Percentiles rank a stretch among this genome's conserved stretches.
Evolutionary conservation across 2,329 filamentous ascomycete genomes (phyloP).

Genomic region (Fusarium nanum): DNA sequence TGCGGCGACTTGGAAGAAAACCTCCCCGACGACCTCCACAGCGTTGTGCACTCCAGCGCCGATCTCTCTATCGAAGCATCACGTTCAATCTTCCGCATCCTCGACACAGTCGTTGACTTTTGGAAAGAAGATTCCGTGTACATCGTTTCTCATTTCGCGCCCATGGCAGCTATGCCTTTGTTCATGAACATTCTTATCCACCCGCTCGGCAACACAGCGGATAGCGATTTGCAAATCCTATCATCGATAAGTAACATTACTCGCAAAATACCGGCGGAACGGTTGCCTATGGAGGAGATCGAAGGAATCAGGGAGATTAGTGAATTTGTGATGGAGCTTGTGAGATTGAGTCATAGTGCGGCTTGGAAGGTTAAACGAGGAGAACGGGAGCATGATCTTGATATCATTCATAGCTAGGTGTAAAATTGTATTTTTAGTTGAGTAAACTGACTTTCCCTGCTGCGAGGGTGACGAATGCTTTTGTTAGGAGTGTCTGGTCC

Average conservation of each 20-base stretch:
- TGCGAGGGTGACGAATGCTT: slow-evolving; percentile 19
- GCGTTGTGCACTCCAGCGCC: slow-evolving; percentile 29
- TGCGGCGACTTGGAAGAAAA: slow-evolving; percentile 33
- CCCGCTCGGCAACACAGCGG: slow-evolving; percentile 28
- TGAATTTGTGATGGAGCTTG: slow-evolving; percentile 39
- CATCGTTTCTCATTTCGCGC: slow-evolving; percentile 35
- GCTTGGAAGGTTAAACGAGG: slow-evolving; percentile 36
- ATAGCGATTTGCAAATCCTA: slow-evolving; percentile 31
- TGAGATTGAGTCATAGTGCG: slow-evolving; percentile 34
- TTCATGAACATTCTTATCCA: slow-evolving; percentile 40
- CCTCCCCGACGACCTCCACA: slow-evolving; percentile 34
- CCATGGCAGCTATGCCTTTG: slow-evolving; percentile 35
- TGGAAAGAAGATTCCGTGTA: slow-evolving; percentile 36
- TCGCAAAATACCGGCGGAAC: slow-evolving; percentile 27
- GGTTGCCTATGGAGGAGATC: slow-evolving; percentile 35
- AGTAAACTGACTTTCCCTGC: slow-evolving; percentile 57
- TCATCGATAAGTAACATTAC: slow-evolving; percentile 37
- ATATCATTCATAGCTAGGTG: slow-evolving; percentile 24
- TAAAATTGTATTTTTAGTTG: slow-evolving; percentile 34
- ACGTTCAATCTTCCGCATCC: slow-evolving; percentile 31
- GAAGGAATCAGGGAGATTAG: slow-evolving; percentile 37
- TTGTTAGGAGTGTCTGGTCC: slow-evolving; percentile 48
- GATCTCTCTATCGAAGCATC: slow-evolving; percentile 37
- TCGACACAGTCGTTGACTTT: slow-evolving; percentile 29
- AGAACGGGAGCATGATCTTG: slow-evolving; percentile 34